Base-by-base conservation (phyloP, 2,329 filamentous ascomycete species). In the Colletotrichum salicis region DNA sequence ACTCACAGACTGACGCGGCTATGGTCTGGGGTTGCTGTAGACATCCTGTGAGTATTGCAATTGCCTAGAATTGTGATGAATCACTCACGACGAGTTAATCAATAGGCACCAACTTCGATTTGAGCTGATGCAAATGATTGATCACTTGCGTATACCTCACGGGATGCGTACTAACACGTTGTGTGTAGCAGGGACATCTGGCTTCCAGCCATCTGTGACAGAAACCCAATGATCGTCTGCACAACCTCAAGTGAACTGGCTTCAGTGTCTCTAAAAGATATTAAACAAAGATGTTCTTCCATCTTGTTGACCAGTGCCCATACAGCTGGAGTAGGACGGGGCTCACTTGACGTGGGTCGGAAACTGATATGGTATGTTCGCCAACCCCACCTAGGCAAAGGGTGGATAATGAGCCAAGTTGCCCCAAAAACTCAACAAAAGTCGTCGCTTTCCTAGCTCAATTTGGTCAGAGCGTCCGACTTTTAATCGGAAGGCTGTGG, bases 401-500 rank as follows among this genome's bases (percentile, higher is more conserved):
- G 55, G 60, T 54, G 37, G 27, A 63, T 63, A 54, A 0, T 4
- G 24, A 5, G 1, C 6, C 1, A 29, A n/a, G 10, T 8, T 1
- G 2, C 3, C 1, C 0, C 3, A 6, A 3, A 29, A 5, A 1
- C 1, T 2, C 60, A 54, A 54, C 12, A 54, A 61, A n/a, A 52
- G 48, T 63, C 48, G 15, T 55, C 48, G 12, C 41, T 55, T 71
- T 68, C 70, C 67, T 73, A 70, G 70, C 70, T 70, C 70, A 73
- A 73, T 63, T 73, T 68, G 71, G 71, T 71, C 64, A 71, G 71
- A 67, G 71, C 71, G 64, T 73, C 64, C 62, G 71, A 73, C 70
- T 73, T 73, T 73, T 73, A 73, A 73, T 73, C 70, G 61, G 63
- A 73, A 70, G 70, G 70, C 67, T 73, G 67, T 60, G 70, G 59